A percentile compares a stretch with the other conserved stretches of the same genome.
phyloP scores from a whole-genome alignment of 73 alveolate genomes.

The Breviolum minutum region DNA sequence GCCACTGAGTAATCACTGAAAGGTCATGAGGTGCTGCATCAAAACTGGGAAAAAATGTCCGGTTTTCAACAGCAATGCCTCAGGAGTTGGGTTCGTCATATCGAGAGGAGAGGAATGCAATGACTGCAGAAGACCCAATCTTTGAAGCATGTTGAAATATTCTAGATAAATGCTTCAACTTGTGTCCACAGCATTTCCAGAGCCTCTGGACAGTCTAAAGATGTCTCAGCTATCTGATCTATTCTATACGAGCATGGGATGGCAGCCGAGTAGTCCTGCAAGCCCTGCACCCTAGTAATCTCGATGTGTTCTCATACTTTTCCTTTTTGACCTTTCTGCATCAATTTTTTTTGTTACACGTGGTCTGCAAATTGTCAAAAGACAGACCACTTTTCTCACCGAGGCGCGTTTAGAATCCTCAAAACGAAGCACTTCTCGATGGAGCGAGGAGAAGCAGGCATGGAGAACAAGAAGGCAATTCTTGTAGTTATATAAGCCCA shows the following conservation, averaged over 20 bases:
- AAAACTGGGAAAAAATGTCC: too few relatives aligned
- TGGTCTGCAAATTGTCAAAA: not conserved
- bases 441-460: constrained; percentile 59
- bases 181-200: too few relatives aligned
- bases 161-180: not conserved
- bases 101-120: constrained; percentile 28
- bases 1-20: too few relatives aligned
- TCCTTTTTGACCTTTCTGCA: too few relatives aligned
- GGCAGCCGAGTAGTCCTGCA: too few relatives aligned
- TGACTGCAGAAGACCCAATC: constrained; percentile 13
- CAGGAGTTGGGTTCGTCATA: constrained; percentile 55
- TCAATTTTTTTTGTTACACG: not conserved
- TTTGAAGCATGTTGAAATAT: too few relatives aligned
- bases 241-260: too few relatives aligned
- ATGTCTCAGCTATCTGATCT: too few relatives aligned
- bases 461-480: not conserved
- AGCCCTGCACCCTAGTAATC: too few relatives aligned
- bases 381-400: not conserved
- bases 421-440: constrained; percentile 24
- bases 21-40: too few relatives aligned
- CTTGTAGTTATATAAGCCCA: not conserved
- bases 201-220: too few relatives aligned
- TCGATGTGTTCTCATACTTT: too few relatives aligned
- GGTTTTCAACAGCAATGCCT: not conserved
- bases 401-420: constrained; percentile 58